These are phyloP conservation scores for Sambucus nigra DNA, from an alignment of 129 eudicot species.

Conservation along the genomic window DNA sequence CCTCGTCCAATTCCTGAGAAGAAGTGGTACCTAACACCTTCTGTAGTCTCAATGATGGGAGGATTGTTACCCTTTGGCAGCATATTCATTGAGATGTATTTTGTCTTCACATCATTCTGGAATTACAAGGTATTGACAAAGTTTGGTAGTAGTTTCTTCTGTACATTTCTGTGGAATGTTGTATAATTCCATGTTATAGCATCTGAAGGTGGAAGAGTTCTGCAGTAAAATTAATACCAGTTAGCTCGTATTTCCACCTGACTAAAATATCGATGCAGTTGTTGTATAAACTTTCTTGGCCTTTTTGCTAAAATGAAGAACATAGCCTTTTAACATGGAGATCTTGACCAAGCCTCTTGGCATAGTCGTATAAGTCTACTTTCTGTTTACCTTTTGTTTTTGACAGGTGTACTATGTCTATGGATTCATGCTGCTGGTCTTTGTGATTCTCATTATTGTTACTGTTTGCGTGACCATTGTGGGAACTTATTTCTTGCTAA, in stretches of 20 bases:
- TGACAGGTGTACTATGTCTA: constrained; percentile 80
- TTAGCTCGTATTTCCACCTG: neutral
- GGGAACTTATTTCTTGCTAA: constrained; percentile 79
- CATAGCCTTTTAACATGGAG: no score
- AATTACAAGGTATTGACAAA: constrained; percentile 63
- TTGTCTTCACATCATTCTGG: constrained; percentile 96
- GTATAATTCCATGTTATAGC: neutral
- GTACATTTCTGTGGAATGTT: neutral
- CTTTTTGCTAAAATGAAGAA: neutral
- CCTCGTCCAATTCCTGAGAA: constrained; percentile 95
- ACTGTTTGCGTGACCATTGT: constrained; percentile 87
- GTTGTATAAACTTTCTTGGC: no score
- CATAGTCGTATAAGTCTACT: neutral
- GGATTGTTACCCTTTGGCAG: constrained; percentile 87
- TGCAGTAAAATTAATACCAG: neutral
- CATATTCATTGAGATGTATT: constrained; percentile 90
- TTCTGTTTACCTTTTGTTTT: constrained; percentile 8
- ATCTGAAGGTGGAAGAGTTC: neutral
- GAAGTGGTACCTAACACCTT: constrained; percentile 89
- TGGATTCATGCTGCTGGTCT: constrained; percentile 93
- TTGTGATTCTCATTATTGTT: constrained; percentile 65
- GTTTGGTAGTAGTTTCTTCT: neutral
- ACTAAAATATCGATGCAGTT: neutral
- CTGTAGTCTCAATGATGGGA: constrained; percentile 80
- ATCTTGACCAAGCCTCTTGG: no score